Evolutionary conservation across 1,284 basidiomycete genomes (phyloP).

Genomic region (Naganishia liquefaciens): DNA sequence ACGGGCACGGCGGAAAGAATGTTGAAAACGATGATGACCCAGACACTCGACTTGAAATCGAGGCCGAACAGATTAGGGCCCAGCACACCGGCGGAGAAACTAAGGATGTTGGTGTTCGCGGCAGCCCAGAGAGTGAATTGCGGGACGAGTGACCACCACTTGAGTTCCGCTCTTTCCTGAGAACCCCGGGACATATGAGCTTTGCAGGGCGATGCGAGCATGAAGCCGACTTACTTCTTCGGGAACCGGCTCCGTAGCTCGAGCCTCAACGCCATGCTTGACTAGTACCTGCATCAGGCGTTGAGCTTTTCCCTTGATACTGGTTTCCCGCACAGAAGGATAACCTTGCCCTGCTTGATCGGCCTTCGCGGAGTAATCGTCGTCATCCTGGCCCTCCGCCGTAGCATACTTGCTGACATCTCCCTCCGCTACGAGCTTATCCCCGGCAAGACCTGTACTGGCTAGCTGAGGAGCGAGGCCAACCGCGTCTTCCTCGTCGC

Average conservation of each 20-base stretch:
- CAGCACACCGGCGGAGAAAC: conserved; percentile 50
- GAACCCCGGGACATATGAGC: background rate
- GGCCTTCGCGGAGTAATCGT: conserved; percentile 1
- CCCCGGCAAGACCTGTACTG: conserved; percentile 36
- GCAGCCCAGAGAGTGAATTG: conserved; percentile 50
- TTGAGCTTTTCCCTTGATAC: background rate
- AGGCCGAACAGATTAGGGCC: conserved; percentile 47
- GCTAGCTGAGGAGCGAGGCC: conserved; percentile 41
- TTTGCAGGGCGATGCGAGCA: background rate
- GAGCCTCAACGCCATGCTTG: conserved; percentile 49
- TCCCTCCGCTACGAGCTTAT: conserved; percentile 2
- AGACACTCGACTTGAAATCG: conserved; percentile 38
- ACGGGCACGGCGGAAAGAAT: conserved; percentile 38
- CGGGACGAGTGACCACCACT: conserved; percentile 44
- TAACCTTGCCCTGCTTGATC: conserved; percentile 1
- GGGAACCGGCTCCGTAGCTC: conserved; percentile 48
- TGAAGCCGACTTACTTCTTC: conserved; percentile 42
- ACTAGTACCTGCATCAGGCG: conserved; percentile 44
- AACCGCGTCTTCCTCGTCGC: conserved; percentile 13
- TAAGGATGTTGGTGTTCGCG: conserved; percentile 51
- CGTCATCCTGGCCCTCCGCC: conserved; percentile 9
- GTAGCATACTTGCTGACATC: conserved; percentile 15
- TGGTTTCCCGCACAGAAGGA: background rate
- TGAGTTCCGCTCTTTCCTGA: conserved; percentile 43
- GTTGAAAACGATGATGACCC: conserved; percentile 36